Evolutionary conservation across 2,329 filamentous ascomycete genomes (phyloP).

Genomic region (Trichoderma breve): DNA sequence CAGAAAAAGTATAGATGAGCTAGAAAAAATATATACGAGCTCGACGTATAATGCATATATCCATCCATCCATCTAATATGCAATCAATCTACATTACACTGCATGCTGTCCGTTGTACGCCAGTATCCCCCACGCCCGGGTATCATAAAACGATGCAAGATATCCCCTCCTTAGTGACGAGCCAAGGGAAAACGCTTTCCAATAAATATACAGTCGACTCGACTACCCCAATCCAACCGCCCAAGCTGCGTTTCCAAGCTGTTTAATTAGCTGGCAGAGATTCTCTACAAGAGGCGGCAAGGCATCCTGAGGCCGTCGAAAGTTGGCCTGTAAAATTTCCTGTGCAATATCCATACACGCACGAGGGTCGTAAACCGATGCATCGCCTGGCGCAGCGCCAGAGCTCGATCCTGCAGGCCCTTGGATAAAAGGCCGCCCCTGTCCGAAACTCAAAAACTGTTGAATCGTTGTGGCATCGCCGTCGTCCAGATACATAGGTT

Average conservation of each 20-base stretch:
- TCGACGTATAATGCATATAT: not conserved
- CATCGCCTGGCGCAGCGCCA: constrained; percentile 31
- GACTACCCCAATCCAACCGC: constrained; percentile 34
- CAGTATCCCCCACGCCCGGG: not conserved
- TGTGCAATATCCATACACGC: constrained; percentile 59
- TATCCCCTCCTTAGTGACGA: not conserved
- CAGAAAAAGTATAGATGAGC: not conserved
- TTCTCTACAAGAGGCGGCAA: constrained; percentile 66
- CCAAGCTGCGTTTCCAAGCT: constrained; percentile 53
- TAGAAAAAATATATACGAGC: not conserved
- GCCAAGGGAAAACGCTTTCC: not conserved
- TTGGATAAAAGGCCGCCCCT: constrained; percentile 52
- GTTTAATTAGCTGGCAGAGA: constrained; percentile 60
- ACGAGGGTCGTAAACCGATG: constrained; percentile 53
- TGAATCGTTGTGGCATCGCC: constrained; percentile 51
- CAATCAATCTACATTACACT: not conserved
- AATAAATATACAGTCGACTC: not conserved
- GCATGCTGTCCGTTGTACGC: not conserved
- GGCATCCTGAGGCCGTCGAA: constrained; percentile 40
- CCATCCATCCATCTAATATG: not conserved
- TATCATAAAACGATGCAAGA: not conserved
- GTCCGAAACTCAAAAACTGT: constrained; percentile 56
- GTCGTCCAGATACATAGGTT: constrained; percentile 52
- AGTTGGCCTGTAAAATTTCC: constrained; percentile 56
- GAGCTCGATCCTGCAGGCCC: constrained; percentile 29